These are phyloP conservation scores for Sugiyamaella japonica DNA, from an alignment of 1,139 yeast species.

Conservation along the genomic window DNA sequence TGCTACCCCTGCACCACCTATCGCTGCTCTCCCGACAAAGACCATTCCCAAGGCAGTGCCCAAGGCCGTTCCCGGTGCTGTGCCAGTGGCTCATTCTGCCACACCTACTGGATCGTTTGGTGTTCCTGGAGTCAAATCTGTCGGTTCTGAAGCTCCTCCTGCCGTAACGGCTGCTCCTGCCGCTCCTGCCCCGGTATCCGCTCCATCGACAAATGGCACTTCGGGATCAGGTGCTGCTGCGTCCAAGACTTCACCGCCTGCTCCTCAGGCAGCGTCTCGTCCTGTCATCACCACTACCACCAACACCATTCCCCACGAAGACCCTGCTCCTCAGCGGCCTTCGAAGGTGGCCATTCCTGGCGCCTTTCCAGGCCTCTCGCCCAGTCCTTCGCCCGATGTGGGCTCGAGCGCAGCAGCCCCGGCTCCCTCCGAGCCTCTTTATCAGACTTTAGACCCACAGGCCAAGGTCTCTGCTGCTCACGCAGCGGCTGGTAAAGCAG, in stretches of 20 bases:
- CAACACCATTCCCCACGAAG: conserved; percentile 7
- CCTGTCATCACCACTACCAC: conserved; percentile 13
- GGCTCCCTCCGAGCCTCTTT: conserved; percentile 4
- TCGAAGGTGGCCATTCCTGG: conserved; percentile 8
- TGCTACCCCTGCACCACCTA: background rate
- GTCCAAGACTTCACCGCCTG: conserved; percentile 7
- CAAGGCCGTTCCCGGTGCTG: conserved; percentile 10
- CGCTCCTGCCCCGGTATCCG: conserved; percentile 5
- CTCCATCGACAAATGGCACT: conserved; percentile 1
- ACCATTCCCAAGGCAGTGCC: conserved; percentile 4
- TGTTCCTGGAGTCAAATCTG: background rate
- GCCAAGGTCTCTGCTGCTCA: conserved; percentile 3
- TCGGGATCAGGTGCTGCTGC: conserved; percentile 2
- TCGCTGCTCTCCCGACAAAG: conserved; percentile 1
- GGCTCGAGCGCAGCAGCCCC: background rate
- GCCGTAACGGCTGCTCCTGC: background rate
- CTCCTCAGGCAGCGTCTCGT: conserved; percentile 13
- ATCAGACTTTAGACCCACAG: conserved; percentile 3
- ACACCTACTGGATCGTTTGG: conserved; percentile 9
- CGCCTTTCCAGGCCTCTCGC: conserved; percentile 14
- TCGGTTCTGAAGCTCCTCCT: background rate
- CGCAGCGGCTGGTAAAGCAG: conserved; percentile 18
- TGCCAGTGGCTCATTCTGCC: conserved; percentile 5
- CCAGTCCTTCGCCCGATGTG: conserved; percentile 12
- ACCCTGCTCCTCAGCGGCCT: background rate